Evolutionary conservation across 306 rosid genomes (phyloP).

Genomic region (Dicorynia guianensis): DNA sequence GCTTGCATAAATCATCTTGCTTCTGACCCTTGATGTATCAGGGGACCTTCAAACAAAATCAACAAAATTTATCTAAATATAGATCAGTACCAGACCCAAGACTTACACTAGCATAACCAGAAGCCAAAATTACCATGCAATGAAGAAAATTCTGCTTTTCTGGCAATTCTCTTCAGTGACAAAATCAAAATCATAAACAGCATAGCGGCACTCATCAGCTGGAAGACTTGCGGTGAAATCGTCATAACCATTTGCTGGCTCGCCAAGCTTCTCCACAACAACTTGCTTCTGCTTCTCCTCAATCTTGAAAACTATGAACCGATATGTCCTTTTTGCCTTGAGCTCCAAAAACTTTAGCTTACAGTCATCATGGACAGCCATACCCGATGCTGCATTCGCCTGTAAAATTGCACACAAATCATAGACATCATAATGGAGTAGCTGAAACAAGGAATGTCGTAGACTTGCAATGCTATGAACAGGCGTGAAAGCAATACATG

Average conservation of each 20-base stretch:
- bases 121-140: conserved; percentile 68
- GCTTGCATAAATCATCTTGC: conserved; percentile 95
- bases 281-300: conserved; percentile 93
- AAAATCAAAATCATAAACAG: conserved; percentile 84
- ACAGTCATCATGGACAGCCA: conserved; percentile 87
- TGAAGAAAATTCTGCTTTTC: conserved; percentile 83
- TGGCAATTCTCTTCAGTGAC: conserved; percentile 78
- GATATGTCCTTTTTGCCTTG: conserved; percentile 77
- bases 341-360: conserved; percentile 79
- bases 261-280: conserved; percentile 82
- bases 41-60: conserved; percentile 73
- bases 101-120: neutral
- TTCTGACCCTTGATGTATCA: conserved; percentile 78
- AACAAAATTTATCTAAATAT: neutral
- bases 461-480: conserved; percentile 16
- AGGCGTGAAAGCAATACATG: neutral
- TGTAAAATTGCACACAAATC: conserved; percentile 40
- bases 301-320: conserved; percentile 76
- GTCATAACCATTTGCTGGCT: conserved; percentile 71
- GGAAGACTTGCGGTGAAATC: conserved; percentile 80
- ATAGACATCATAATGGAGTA: neutral
- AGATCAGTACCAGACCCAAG: neutral
- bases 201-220: conserved; percentile 82
- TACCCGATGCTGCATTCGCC: conserved; percentile 87
- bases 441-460: neutral